Evolutionary conservation across 768 basidiomycete genomes (phyloP).

Genomic region (Tricholoma bakamatsutake): DNA sequence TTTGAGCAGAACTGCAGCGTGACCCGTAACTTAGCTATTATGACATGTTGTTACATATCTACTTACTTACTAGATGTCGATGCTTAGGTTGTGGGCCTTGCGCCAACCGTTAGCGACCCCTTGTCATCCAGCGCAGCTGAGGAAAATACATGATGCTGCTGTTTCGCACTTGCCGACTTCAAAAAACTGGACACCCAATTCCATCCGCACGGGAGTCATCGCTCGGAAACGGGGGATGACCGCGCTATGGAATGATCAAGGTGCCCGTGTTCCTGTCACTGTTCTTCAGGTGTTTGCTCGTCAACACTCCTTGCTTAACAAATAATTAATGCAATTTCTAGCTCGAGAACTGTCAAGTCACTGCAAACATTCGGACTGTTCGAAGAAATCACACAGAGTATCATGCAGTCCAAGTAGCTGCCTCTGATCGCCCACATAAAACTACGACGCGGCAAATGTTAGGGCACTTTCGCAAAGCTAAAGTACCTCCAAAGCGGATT

Average conservation of each 20-base stretch:
- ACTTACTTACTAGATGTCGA: slow-evolving; percentile 19
- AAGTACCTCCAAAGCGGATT: slow-evolving; percentile 74
- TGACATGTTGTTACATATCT: background rate
- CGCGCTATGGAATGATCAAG: slow-evolving; percentile 86
- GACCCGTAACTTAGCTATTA: slow-evolving; percentile 1
- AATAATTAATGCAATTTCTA: slow-evolving; percentile 19
- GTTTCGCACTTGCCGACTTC: slow-evolving; percentile 25
- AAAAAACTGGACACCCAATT: slow-evolving; percentile 76
- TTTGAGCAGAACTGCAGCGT: slow-evolving; percentile 14
- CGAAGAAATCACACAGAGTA: slow-evolving; percentile 67
- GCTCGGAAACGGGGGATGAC: slow-evolving; percentile 97
- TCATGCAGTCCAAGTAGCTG: slow-evolving; percentile 92
- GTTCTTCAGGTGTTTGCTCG: slow-evolving; percentile 72
- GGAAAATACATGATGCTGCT: slow-evolving; percentile 16
- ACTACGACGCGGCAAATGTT: slow-evolving; percentile 74
- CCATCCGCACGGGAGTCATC: slow-evolving; percentile 86
- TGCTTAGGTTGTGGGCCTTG: slow-evolving; percentile 51
- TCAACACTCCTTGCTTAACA: background rate
- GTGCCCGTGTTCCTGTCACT: slow-evolving; percentile 84
- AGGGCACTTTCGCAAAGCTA: slow-evolving; percentile 85
- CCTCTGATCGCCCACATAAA: slow-evolving; percentile 67
- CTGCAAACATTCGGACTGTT: slow-evolving; percentile 63
- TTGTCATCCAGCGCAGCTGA: slow-evolving; percentile 24
- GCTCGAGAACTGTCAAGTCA: slow-evolving; percentile 89
- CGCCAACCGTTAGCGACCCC: slow-evolving; percentile 29